A percentile compares a stretch with the other conserved stretches of the same genome.
Evolutionary conservation across 2,329 filamentous ascomycete genomes (phyloP).

Genomic region (Ceratocystis diversiconidia): DNA sequence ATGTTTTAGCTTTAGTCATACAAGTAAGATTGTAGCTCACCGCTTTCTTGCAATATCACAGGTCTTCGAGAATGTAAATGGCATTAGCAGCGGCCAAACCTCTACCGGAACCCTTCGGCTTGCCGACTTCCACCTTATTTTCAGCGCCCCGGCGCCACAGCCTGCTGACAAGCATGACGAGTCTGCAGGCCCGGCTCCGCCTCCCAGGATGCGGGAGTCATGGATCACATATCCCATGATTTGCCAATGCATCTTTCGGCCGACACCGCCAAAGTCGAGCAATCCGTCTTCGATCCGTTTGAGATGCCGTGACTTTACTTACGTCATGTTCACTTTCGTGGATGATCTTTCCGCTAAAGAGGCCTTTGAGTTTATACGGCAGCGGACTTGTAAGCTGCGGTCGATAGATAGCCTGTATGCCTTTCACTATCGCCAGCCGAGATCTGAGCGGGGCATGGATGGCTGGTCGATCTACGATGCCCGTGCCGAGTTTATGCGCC

Average conservation of each 20-base stretch:
- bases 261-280: slow-evolving; percentile 53
- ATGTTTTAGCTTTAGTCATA: neutral
- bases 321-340: slow-evolving; percentile 77
- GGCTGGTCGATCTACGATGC: slow-evolving; percentile 81
- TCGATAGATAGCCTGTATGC: slow-evolving; percentile 82
- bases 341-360: slow-evolving; percentile 63
- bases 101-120: slow-evolving; percentile 44
- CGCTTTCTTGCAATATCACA: slow-evolving; percentile 20
- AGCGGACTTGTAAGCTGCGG: slow-evolving; percentile 66
- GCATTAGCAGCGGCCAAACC: slow-evolving; percentile 44
- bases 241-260: slow-evolving; percentile 61
- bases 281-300: slow-evolving; percentile 72
- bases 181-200: slow-evolving; percentile 18
- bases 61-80: slow-evolving; percentile 45
- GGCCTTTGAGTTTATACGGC: slow-evolving; percentile 73
- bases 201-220: slow-evolving; percentile 44
- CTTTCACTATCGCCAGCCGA: slow-evolving; percentile 67
- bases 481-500: slow-evolving; percentile 67
- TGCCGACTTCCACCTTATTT: slow-evolving; percentile 48
- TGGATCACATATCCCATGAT: slow-evolving; percentile 97
- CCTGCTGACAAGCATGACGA: slow-evolving; percentile 22
- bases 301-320: slow-evolving; percentile 84
- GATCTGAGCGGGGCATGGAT: slow-evolving; percentile 57
- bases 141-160: slow-evolving; percentile 31
- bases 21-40: slow-evolving; percentile 7